Base-by-base conservation (phyloP, 2,329 filamentous ascomycete genomes). In the Pseudogymnoascus sp. region DNA sequence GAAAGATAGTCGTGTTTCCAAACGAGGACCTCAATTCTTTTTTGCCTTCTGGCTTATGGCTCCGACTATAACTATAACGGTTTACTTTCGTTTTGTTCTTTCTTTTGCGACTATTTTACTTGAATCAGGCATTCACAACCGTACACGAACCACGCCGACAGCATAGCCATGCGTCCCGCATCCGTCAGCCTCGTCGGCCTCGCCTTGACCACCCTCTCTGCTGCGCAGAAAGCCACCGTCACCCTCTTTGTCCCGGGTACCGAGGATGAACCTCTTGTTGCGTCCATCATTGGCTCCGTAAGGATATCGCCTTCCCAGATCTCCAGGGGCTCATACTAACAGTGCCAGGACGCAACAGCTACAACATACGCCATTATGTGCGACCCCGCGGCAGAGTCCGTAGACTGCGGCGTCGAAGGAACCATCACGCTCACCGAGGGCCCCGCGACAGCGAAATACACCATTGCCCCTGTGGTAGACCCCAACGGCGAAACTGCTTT, bases 361-460 rank as follows among this genome's bases (percentile, higher is more conserved):
- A 70, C 67, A 33, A 70, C 68, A n/a, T 70, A 68, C 43, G 65
- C 65, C 16, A 14, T 70, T 2, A 19, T 61, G 60, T 70, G 68
- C 59, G 46, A 60, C 5, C 60, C 64, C 12, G 50, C 26, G 0
- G 62, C 62, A 12, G 63, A 61, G 24, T n/a, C n/a, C 46, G 24
- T 60, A 50, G 60, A 61, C 6, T 69, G 67, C 31, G 66, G 65
- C 2, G 50, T 67, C 12, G n/a, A 19, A 0, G 63, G 62, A 1
- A 33, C 24, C 12, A 24, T 68, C n/a, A 67, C 65, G 6, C 43
- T 69, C 11, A 68, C 65, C 1, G 67, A 68, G 28, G 67, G 67
- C 3, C 62, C 67, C 3, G 19, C 61, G 19, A 67, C 61, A 8
- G 68, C 65, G 19, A 62, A 35, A 53, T 67, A 66, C 43, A 68